Conservation (phyloP, 768 basidiomycete species). For the Sutorius australiensis region DNA sequence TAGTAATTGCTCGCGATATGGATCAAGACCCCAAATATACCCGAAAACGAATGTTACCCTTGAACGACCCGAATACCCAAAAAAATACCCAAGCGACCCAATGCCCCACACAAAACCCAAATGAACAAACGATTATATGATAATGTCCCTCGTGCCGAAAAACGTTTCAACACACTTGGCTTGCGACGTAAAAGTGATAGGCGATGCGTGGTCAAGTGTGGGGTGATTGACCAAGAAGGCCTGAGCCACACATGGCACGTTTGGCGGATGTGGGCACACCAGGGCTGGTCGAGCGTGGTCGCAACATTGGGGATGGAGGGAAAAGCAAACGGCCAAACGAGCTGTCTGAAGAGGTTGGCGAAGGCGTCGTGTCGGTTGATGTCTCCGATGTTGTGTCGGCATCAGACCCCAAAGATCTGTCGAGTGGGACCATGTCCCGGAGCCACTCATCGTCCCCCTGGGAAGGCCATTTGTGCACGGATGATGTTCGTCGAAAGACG, state of each 20-base stretch:
- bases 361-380: constrained; percentile 9
- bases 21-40: constrained; percentile 8
- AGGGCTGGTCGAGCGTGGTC: constrained; percentile 21
- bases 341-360: constrained; percentile 23
- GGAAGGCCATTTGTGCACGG: constrained; percentile 38
- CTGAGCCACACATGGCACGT: constrained; percentile 8
- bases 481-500: constrained; percentile 41
- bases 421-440: constrained; percentile 54
- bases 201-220: constrained; percentile 14
- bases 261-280: constrained; percentile 14
- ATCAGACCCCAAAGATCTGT: constrained; percentile 8
- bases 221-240: constrained; percentile 10
- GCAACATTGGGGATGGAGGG: constrained; percentile 22
- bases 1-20: not conserved
- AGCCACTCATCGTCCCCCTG: constrained; percentile 59
- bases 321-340: constrained; percentile 6
- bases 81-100: constrained; percentile 6
- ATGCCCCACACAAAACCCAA: constrained; percentile 14
- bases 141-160: constrained; percentile 20
- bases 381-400: constrained; percentile 18
- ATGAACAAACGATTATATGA: constrained; percentile 7
- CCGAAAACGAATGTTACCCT: constrained; percentile 4
- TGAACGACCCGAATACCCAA: not conserved
- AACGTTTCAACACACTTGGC: constrained; percentile 19
- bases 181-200: constrained; percentile 23